Evolutionary conservation across 805 yeast species (phyloP).

Genomic region (Zygosaccharomyces pseudorouxii): DNA sequence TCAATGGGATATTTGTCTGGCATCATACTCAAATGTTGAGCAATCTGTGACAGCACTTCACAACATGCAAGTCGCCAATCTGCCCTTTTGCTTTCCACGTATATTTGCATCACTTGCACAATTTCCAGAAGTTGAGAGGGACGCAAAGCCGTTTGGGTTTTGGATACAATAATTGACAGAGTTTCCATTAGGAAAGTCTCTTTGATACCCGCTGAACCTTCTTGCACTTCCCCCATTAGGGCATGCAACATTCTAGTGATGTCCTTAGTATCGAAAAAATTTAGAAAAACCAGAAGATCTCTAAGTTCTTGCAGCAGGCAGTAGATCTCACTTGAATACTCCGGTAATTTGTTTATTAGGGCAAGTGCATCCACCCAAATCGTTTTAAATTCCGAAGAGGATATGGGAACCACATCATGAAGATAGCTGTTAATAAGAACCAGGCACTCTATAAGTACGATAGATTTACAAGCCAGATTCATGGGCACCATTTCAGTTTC

Average conservation of each 20-base stretch:
- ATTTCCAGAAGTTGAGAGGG: slow-evolving; percentile 23
- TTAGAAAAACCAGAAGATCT: slow-evolving; percentile 12
- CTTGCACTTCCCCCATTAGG: slow-evolving; percentile 15
- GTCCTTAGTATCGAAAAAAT: slow-evolving; percentile 17
- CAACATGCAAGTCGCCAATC: slow-evolving; percentile 25
- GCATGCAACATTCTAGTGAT: slow-evolving; percentile 19
- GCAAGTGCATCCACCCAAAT: slow-evolving; percentile 23
- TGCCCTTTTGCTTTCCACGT: slow-evolving; percentile 12
- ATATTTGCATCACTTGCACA: slow-evolving; percentile 21
- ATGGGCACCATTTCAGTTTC: slow-evolving; percentile 26
- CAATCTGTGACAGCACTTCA: slow-evolving; percentile 13
- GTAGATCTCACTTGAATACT: slow-evolving; percentile 25
- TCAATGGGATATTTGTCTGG: not conserved
- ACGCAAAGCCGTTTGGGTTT: slow-evolving; percentile 7
- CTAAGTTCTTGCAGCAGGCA: slow-evolving; percentile 26
- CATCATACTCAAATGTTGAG: not conserved
- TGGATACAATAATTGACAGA: slow-evolving; percentile 11
- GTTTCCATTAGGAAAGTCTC: slow-evolving; percentile 22
- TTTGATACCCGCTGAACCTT: slow-evolving; percentile 9
- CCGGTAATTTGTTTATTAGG: slow-evolving; percentile 20
- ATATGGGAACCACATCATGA: slow-evolving; percentile 5
- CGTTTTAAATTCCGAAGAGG: slow-evolving; percentile 11
- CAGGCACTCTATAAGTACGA: slow-evolving; percentile 24
- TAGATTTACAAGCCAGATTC: slow-evolving; percentile 25
- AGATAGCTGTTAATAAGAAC: slow-evolving; percentile 11